phyloP scores from a whole-genome alignment of 75 land plant genomes.

The Cunninghamia lanceolata region DNA sequence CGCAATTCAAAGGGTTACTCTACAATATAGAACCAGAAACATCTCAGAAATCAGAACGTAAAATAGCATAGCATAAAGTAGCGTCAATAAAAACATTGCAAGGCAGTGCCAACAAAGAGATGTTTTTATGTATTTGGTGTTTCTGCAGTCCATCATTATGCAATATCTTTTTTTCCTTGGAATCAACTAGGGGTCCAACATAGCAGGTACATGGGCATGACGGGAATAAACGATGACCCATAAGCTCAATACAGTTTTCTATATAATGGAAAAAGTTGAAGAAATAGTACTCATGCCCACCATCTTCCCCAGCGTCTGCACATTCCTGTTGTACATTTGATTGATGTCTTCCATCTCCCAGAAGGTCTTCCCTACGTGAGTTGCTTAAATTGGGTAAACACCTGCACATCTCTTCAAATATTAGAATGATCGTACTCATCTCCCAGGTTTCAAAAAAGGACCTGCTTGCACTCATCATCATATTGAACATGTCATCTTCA shows the following conservation, averaged over 20 bases:
- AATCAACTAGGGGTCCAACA: not conserved
- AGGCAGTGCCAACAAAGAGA: not conserved
- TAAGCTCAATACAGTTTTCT: not conserved
- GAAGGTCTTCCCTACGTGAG: constrained; percentile 12
- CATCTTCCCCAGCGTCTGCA: constrained; percentile 69
- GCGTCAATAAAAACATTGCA: not conserved
- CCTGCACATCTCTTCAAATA: constrained; percentile 84
- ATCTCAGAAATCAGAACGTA: too few relatives aligned
- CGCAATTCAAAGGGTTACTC: constrained; percentile 98
- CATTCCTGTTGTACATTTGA: constrained; percentile 23
- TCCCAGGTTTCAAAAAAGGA: constrained; percentile 83
- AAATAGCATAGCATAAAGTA: not conserved
- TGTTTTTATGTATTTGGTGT: not conserved
- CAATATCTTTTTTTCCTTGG: too few relatives aligned
- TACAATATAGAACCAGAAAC: constrained; percentile 17
- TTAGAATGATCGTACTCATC: constrained; percentile 90
- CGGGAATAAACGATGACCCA: not conserved
- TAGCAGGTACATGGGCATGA: not conserved
- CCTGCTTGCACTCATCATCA: constrained; percentile 37
- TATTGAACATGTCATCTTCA: not conserved
- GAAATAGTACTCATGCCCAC: constrained; percentile 20
- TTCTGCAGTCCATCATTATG: too few relatives aligned
- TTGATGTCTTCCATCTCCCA: constrained; percentile 40
- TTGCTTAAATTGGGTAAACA: constrained; percentile 54
- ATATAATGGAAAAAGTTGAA: not conserved